Evolutionary conservation across 306 rosid genomes (phyloP), one percentile per base, ranked within the genome.

Genomic region (Cucurbita ficifolia): DNA sequence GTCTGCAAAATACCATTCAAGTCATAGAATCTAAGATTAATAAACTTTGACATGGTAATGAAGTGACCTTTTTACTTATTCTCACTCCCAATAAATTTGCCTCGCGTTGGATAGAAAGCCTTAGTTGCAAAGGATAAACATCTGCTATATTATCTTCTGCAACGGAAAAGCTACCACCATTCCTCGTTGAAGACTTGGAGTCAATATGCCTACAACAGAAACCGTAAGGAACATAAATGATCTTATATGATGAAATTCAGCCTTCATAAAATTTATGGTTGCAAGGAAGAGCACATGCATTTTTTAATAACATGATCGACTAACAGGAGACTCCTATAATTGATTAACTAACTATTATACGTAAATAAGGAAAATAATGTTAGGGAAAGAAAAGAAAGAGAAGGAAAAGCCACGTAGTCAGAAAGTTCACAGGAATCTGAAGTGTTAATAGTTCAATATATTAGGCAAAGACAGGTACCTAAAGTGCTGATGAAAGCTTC

Each of bases 81-180:
- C 87, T 89, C 57, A 89, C 88, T 79, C 90, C 99, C 80, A 91
- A 81, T 29, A 92, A 85, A 81, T 81, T 83, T 63, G 89, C 82
- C 79, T 91, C 97, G 70, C 78, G 86, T 77, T 79, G 86, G 80
- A 85, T 82, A 59, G 92, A 91, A 81, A 94, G 92, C 82, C 95
- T 84, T 50, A 94, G 97, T 72, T 91, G 95, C 73, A 94, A 85
- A 36, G 99, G 99, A 84, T 94, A 94, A 75, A 94, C 96, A 82
- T 91, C 99, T 8, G 82, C 78, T 78, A 88, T 91, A 85, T 89
- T 90, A 82, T 83, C 86, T 78, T 85, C 88, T 8, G 88, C 86
- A 57, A 90, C 92, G 49, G 89, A 89, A 79, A 91, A 91, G 48
- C 83, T 88, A 83, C 76, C 81, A 70, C 85, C 85, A 76, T 91